Evolutionary conservation across 2,329 filamentous ascomycete species (phyloP).

Genomic region (Aaosphaeria pasadenensis): DNA sequence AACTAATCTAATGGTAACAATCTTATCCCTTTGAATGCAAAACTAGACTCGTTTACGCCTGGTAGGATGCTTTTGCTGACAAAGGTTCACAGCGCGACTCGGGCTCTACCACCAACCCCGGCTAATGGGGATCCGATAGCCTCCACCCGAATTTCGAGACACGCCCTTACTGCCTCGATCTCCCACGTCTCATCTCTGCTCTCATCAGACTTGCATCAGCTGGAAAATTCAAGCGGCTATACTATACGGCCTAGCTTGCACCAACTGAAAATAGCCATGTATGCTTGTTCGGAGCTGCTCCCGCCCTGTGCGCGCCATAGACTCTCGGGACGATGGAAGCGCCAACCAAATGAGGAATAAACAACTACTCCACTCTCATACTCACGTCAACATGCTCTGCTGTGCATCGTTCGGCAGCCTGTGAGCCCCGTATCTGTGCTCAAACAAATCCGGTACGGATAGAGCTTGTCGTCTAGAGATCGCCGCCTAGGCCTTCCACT

Average conservation of each 20-base stretch:
- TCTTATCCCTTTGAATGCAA: not conserved
- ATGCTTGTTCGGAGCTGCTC: slow-evolving; percentile 34
- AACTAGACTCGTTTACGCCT: slow-evolving; percentile 17
- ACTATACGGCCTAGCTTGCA: slow-evolving; percentile 25
- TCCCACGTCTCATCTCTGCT: slow-evolving; percentile 39
- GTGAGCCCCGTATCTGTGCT: slow-evolving; percentile 36
- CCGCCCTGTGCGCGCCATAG: slow-evolving; percentile 34
- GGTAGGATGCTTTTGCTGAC: slow-evolving; percentile 24
- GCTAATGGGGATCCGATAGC: slow-evolving; percentile 38
- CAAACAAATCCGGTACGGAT: slow-evolving; percentile 36
- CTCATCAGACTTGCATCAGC: slow-evolving; percentile 36
- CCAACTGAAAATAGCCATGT: slow-evolving; percentile 38
- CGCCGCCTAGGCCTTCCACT: slow-evolving; percentile 26
- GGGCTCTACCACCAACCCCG: slow-evolving; percentile 29
- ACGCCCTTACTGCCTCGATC: slow-evolving; percentile 25
- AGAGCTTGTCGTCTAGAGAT: slow-evolving; percentile 36
- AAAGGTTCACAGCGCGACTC: slow-evolving; percentile 33
- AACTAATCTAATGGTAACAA: too few species aligned
- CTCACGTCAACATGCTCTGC: slow-evolving; percentile 41
- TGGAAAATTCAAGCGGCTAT: slow-evolving; percentile 29
- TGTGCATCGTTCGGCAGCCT: slow-evolving; percentile 39
- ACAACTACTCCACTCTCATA: slow-evolving; percentile 31
- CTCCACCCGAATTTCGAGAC: slow-evolving; percentile 33
- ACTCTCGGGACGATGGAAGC: slow-evolving; percentile 30
- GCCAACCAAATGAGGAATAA: slow-evolving; percentile 33